Evolutionary conservation across 2,329 filamentous ascomycete genomes (phyloP), one percentile per base, ranked within the genome.

Genomic region (Fusarium redolens): DNA sequence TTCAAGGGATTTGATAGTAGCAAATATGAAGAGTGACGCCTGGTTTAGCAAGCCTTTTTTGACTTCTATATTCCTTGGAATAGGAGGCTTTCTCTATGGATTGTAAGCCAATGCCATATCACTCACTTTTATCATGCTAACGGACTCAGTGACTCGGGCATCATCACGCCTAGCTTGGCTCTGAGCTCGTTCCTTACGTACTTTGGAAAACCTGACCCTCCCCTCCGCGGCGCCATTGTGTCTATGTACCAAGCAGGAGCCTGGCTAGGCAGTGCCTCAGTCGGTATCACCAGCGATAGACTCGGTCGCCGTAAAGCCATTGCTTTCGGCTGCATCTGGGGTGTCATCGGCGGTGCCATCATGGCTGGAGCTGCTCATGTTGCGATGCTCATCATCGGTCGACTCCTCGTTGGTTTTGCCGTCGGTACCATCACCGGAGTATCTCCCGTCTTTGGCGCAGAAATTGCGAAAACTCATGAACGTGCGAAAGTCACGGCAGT

Each of bases 291-390:
- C 2, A 82, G 81, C 33, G 82, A 84, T 20, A 69, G 75, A 31
- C 65, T 84, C 1, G 82, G 82, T 7, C 76, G 82, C 17, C 80
- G 82, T 1, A 82, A 78, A 40, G 82, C 82, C 3, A 84, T 84
- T 15, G 80, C 81, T 0, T 84, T 84, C 47, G 82, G 82, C 5
- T 83, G 82, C 38, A 77, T 81, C 9, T 84, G 79, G 80, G 82
- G 82, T 5, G 81, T 81, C 1, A 74, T 84, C 4, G 82, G 82
- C 0, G 82, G 79, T 22, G 82, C 81, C 0, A 56, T 84, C 44
- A 84, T 84, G 82, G 79, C 82, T n/a, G 82, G 81, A 2, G 82
- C 82, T 1, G 81, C 78, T 2, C 82, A 84, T 30, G 82, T 84
- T 55, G 79, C 79, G 1, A 84, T 84, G 82, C 78, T 84, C 2